Conservation (phyloP, 345 rosid genomes). For the Linum lewisii region DNA sequence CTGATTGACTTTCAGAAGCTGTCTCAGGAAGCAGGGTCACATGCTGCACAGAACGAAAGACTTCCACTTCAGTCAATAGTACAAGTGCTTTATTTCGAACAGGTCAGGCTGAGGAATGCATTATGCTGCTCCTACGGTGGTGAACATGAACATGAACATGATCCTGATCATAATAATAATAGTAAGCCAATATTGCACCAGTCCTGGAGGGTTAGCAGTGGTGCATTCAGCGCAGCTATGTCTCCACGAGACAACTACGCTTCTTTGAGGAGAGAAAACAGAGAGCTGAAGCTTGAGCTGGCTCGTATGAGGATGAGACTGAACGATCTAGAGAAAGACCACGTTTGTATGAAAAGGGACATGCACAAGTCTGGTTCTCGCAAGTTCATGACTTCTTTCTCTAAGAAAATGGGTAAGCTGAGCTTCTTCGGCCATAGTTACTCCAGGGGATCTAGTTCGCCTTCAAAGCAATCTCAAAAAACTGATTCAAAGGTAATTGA, state of each 20-base stretch:
- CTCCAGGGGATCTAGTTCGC: slow-evolving; percentile 88
- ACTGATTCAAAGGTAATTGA: slow-evolving; percentile 73
- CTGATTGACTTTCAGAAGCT: slow-evolving; percentile 92
- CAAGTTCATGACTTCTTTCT: slow-evolving; percentile 76
- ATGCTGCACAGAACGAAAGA: slow-evolving; percentile 92
- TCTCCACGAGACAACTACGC: slow-evolving; percentile 96
- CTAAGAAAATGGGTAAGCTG: slow-evolving; percentile 74
- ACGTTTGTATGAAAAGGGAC: slow-evolving; percentile 92
- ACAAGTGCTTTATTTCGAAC: slow-evolving; percentile 95
- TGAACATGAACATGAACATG: slow-evolving; percentile 26
- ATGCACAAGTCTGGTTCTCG: slow-evolving; percentile 87
- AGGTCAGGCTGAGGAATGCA: slow-evolving; percentile 69
- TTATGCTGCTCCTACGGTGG: slow-evolving; percentile 56
- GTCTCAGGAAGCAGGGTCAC: slow-evolving; percentile 95
- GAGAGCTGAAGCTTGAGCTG: slow-evolving; percentile 91
- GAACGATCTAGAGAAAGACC: slow-evolving; percentile 91
- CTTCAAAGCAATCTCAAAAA: slow-evolving; percentile 74
- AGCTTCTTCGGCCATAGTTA: slow-evolving; percentile 73
- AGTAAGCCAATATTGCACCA: slow-evolving; percentile 57
- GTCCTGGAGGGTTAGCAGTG: slow-evolving; percentile 87
- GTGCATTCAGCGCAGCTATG: slow-evolving; percentile 94
- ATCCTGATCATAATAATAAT: slow-evolving; percentile 15
- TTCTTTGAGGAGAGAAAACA: slow-evolving; percentile 81
- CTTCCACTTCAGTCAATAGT: slow-evolving; percentile 93
- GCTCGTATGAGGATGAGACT: slow-evolving; percentile 86